Evolutionary conservation across 257 asterid species (phyloP).

Genomic region (Pogostemon cablin): DNA sequence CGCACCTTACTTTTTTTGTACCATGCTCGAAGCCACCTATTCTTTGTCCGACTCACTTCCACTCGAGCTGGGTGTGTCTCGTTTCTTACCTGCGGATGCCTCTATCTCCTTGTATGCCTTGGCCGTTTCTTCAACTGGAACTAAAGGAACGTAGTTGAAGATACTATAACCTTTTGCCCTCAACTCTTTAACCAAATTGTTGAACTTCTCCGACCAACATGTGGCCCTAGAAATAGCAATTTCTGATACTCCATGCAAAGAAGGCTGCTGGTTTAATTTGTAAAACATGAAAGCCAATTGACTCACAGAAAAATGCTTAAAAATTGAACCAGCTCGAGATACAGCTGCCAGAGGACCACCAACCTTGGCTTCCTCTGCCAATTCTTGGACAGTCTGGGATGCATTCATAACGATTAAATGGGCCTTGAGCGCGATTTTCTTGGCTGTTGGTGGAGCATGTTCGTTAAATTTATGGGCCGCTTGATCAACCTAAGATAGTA

Average conservation of each 20-base stretch:
- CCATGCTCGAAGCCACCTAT: constrained; percentile 7
- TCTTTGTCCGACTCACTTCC: constrained; percentile 48
- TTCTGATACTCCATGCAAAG: constrained; percentile 47
- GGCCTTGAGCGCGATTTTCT: constrained; percentile 41
- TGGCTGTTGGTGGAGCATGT: constrained; percentile 64
- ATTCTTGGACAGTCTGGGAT: constrained; percentile 39
- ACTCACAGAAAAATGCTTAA: constrained; percentile 45
- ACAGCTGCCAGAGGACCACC: constrained; percentile 65
- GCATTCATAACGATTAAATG: constrained; percentile 42
- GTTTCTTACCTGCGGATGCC: constrained; percentile 50
- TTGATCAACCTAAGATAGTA: constrained; percentile 43
- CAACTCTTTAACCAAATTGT: constrained; percentile 48
- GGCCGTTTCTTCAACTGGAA: constrained; percentile 67
- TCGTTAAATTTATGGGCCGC: constrained; percentile 47
- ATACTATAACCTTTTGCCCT: constrained; percentile 54
- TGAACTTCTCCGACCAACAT: constrained; percentile 56
- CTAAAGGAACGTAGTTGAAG: constrained; percentile 54
- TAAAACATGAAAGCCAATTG: constrained; percentile 53
- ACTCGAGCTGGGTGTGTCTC: constrained; percentile 38
- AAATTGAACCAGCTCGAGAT: constrained; percentile 42
- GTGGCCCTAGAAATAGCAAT: constrained; percentile 47
- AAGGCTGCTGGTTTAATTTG: constrained; percentile 46
- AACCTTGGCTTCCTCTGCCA: constrained; percentile 57
- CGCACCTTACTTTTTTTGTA: too few species aligned
- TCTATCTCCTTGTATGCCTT: constrained; percentile 66